Evolutionary conservation across 371 early-diverging fungal genomes (phyloP).

Genomic region (Apophysomyces variabilis): DNA sequence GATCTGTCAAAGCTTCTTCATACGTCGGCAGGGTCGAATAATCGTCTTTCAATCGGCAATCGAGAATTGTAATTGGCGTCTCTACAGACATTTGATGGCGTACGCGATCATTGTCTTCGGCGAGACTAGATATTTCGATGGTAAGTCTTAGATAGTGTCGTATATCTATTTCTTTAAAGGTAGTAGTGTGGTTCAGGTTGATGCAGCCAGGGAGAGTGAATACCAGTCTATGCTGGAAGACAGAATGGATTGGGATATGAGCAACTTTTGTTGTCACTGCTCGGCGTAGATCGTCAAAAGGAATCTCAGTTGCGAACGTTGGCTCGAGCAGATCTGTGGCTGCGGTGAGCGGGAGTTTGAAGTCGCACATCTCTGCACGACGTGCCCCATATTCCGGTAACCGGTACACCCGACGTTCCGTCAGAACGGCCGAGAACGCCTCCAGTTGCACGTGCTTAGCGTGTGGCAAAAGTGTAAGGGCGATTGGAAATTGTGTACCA

Average conservation of each 20-base stretch:
- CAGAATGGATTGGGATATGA: slow-evolving; percentile 30
- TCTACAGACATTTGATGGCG: slow-evolving; percentile 26
- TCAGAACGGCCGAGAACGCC: slow-evolving; percentile 33
- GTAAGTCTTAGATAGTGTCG: slow-evolving; percentile 31
- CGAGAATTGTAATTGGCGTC: slow-evolving; percentile 40
- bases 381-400: slow-evolving; percentile 36
- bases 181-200: slow-evolving; percentile 33
- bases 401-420: slow-evolving; percentile 30
- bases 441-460: slow-evolving; percentile 35
- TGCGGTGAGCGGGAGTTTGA: slow-evolving; percentile 23
- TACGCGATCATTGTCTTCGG: neutral
- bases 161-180: slow-evolving; percentile 33
- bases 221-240: slow-evolving; percentile 30
- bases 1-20: slow-evolving; percentile 1
- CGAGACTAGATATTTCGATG: slow-evolving; percentile 21
- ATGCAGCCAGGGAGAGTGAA: slow-evolving; percentile 37
- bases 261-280: slow-evolving; percentile 32
- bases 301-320: slow-evolving; percentile 5
- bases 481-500: slow-evolving; percentile 38
- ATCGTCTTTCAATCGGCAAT: slow-evolving; percentile 42
- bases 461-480: slow-evolving; percentile 27
- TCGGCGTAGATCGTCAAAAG: slow-evolving; percentile 29
- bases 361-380: slow-evolving; percentile 30
- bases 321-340: slow-evolving; percentile 29
- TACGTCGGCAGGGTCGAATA: slow-evolving; percentile 33